Evolutionary conservation across 2,329 filamentous ascomycete species (phyloP), one percentile per base, ranked within the genome.

Genomic region (Nothophaeocryptopus gaeumannii): DNA sequence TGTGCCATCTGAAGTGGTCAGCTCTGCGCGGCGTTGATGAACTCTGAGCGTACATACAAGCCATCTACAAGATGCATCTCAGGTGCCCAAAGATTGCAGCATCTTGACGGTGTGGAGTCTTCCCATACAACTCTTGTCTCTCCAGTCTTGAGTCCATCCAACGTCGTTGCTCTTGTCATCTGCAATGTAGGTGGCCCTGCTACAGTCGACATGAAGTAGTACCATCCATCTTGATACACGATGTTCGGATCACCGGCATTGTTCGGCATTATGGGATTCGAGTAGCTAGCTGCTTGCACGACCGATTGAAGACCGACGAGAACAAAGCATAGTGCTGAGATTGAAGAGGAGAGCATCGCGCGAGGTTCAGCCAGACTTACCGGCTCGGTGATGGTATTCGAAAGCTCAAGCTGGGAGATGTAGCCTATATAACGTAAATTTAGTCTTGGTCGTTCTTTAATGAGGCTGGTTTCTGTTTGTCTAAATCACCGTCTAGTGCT

Each of bases 31-130:
- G 14, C 13, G 10, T 16, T 12, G 36, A 47, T 26, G 13, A 12
- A n/a, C 20, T 26, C 7, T 4, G 20, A 4, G 3, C 20, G 7
- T 26, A 39, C 36, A 20, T 31, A 46, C 34, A 20, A 13, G 14
- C 37, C 37, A n/a, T 47, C 36, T 12, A 47, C 29, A 10, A 35
- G 37, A 26, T 47, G 44, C 44, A 47, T 40, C 37, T 47, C 44
- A 8, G 44, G 44, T 5, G 44, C 44, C 44, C 44, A 47, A 3
- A 47, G 35, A 26, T 31, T 47, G 26, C 44, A 47, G 30, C 44
- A 47, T 33, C 44, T 39, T 16, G 26, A 33, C 3, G 44, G 44
- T 20, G 37, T 38, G 10, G 15, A 39, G 29, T 47, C 44, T 39
- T 33, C 15, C 26, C 37, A 47, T 15, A 47, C 44, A 16, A 12